Evolutionary conservation across 2,329 filamentous ascomycete genomes (phyloP), one percentile per base, ranked within the genome.

Genomic region (Penicillium palitans): DNA sequence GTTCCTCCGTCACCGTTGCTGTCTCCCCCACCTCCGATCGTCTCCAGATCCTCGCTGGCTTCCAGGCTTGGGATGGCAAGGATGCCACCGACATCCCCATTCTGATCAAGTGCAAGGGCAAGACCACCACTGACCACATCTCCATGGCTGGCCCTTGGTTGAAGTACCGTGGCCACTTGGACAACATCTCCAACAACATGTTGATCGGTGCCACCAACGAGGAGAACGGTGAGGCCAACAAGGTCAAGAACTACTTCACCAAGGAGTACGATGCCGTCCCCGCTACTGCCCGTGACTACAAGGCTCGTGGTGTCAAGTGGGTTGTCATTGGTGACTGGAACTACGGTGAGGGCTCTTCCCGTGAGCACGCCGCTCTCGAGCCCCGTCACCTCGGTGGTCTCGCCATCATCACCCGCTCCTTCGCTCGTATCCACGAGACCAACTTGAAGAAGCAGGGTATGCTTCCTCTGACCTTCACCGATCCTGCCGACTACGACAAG

Each of bases 391-490:
- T 99, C 66, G 95, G 95, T 74, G 95, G 93, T 79, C 86, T 97
- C 72, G 95, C 93, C 73, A 96, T 99, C 83, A 96, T 99, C 77
- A 93, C 90, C 74, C 89, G 91, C 75, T 91, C 87, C 66, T 99
- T 99, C 76, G 95, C 95, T 73, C 95, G 95, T 90, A 99, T 99
- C 75, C 95, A 99, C 86, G 95, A 99, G 86, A 99, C 95, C 84
- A 99, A 99, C 87, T 82, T 99, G 83, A 99, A 99, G 91, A 99
- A 99, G 89, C 95, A 99, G 87, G 95, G 95, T 81, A 97, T 99
- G 93, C 90, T 99, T 81, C 95, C 95, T 72, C 86, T 99, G 66
- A 98, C 93, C 71, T 99, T 99, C 82, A 80, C 87, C 58, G 88
- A 98, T 76, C 93, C 93, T 57, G 93, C 89, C 76, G 95, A 99